Percentiles rank a stretch among this genome's conserved stretches.
phyloP scores from a whole-genome alignment of 2,329 filamentous ascomycete genomes.

The Pseudogymnoascus sp. region DNA sequence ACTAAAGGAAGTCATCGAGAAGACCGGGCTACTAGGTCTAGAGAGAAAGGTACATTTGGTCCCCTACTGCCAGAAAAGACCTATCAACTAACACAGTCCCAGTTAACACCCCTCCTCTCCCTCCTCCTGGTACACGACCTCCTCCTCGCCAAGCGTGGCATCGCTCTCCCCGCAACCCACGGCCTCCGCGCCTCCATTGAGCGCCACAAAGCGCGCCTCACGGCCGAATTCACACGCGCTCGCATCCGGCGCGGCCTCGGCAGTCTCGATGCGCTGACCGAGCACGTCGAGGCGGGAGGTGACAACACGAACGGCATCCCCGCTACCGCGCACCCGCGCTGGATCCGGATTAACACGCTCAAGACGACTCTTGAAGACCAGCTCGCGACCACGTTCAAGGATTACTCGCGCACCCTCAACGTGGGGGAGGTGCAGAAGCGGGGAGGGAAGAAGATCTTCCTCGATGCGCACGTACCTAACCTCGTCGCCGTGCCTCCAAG shows the following conservation, averaged over 20 bases:
- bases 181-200: slow-evolving; percentile 69
- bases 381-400: slow-evolving; percentile 65
- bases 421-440: slow-evolving; percentile 49
- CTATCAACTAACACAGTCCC: slow-evolving; percentile 14
- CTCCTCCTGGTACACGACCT: slow-evolving; percentile 82
- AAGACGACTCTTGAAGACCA: slow-evolving; percentile 64
- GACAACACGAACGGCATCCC: slow-evolving; percentile 33
- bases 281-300: slow-evolving; percentile 46
- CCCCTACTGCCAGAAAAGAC: neutral
- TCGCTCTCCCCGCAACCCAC: slow-evolving; percentile 73
- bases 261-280: slow-evolving; percentile 58
- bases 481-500: slow-evolving; percentile 70
- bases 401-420: slow-evolving; percentile 48
- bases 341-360: slow-evolving; percentile 81
- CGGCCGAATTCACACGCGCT: slow-evolving; percentile 74
- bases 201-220: slow-evolving; percentile 72
- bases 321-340: slow-evolving; percentile 60
- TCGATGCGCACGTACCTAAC: slow-evolving; percentile 79
- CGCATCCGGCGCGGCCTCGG: slow-evolving; percentile 65
- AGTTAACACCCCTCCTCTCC: slow-evolving; percentile 75
- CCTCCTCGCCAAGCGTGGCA: slow-evolving; percentile 70
- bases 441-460: slow-evolving; percentile 47
- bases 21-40: slow-evolving; percentile 62
- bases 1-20: slow-evolving; percentile 83
- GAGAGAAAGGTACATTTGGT: slow-evolving; percentile 66